phyloP scores from a whole-genome alignment of 2,329 filamentous ascomycete genomes.

The Lasiodiplodia hormozganensis region DNA sequence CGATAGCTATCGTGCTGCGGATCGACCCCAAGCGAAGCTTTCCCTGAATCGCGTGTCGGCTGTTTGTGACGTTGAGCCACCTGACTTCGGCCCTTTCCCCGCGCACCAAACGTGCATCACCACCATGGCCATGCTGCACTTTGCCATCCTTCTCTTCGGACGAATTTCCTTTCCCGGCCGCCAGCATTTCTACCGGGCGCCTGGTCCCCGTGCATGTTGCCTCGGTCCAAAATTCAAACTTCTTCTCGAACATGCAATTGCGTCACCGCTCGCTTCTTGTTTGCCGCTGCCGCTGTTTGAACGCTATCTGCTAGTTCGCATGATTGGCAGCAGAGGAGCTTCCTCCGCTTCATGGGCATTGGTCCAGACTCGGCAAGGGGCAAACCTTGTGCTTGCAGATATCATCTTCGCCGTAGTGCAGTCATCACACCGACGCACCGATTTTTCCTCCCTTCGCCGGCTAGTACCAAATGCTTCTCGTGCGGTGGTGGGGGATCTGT shows the following conservation, averaged over 20 bases:
- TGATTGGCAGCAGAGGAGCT: neutral
- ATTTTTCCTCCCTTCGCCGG: neutral
- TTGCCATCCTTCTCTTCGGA: neutral
- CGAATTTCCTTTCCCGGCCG: neutral
- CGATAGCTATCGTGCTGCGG: neutral
- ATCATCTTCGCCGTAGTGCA: neutral
- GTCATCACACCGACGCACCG: neutral
- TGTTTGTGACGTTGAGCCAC: constrained; percentile 22
- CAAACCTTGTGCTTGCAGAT: neutral
- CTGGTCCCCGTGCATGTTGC: neutral
- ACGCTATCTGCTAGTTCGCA: neutral
- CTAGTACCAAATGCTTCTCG: constrained; percentile 93
- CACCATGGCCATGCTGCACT: neutral
- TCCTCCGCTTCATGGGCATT: neutral
- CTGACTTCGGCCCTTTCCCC: constrained; percentile 23
- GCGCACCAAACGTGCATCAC: neutral
- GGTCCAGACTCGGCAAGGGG: neutral
- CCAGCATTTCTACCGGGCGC: neutral
- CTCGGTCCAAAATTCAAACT: neutral
- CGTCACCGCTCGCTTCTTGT: neutral
- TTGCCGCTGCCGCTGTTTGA: neutral
- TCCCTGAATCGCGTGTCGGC: constrained; percentile 5
- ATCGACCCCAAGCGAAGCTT: constrained; percentile 12
- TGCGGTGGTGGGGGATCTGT: constrained; percentile 81
- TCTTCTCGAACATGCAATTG: constrained; percentile 16